phyloP scores from a whole-genome alignment of 805 yeast species.

The Ogataea pignaliae region DNA sequence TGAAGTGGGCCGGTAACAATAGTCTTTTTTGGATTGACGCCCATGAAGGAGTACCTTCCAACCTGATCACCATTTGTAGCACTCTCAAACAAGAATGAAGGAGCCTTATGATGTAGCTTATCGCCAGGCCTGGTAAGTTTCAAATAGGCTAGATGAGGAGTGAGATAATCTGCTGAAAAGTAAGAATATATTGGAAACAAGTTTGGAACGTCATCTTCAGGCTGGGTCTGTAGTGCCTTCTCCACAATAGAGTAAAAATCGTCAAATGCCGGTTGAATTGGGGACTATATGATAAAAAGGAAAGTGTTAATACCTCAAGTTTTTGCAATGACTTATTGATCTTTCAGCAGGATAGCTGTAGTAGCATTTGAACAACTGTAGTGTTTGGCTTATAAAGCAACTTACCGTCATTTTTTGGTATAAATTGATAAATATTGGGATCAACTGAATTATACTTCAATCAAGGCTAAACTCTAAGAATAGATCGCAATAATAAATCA shows the following conservation, averaged over 20 bases:
- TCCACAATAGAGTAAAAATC: slow-evolving; percentile 38
- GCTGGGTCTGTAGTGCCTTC: slow-evolving; percentile 29
- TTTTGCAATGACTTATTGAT: too few relatives aligned
- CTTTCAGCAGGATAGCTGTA: too few relatives aligned
- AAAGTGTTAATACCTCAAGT: not conserved
- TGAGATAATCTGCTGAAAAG: slow-evolving; percentile 70
- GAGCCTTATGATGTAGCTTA: slow-evolving; percentile 43
- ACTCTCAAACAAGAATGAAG: slow-evolving; percentile 82
- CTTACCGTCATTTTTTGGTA: too few relatives aligned
- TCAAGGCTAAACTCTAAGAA: too few relatives aligned
- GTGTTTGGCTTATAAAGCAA: too few relatives aligned
- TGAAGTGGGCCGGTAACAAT: slow-evolving; percentile 75
- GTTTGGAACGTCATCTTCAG: slow-evolving; percentile 42
- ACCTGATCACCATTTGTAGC: slow-evolving; percentile 86
- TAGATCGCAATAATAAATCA: too few relatives aligned
- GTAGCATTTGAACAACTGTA: too few relatives aligned
- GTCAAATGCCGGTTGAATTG: slow-evolving; percentile 49
- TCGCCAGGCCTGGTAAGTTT: slow-evolving; percentile 69
- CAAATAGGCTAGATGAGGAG: slow-evolving; percentile 88
- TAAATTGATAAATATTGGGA: too few relatives aligned
- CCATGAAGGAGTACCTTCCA: slow-evolving; percentile 89
- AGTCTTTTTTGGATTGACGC: slow-evolving; percentile 75
- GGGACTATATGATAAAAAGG: slow-evolving; percentile 5
- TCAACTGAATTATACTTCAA: too few relatives aligned
- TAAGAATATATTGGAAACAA: slow-evolving; percentile 77